Evolutionary conservation across 2,329 filamentous ascomycete genomes (phyloP).

Genomic region (Chaetothyriales sp.): DNA sequence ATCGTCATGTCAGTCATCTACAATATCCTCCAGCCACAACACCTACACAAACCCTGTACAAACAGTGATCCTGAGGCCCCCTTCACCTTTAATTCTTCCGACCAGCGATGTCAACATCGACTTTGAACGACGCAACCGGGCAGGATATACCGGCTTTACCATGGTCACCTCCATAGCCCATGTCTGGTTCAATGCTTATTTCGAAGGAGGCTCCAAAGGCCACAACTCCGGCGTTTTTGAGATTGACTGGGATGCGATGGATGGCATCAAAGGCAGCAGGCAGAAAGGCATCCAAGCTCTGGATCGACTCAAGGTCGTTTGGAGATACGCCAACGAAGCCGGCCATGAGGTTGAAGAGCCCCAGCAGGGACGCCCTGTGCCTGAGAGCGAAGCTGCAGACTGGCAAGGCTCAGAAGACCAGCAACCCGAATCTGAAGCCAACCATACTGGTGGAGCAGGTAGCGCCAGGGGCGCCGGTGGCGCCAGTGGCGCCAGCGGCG

Average conservation of each 20-base stretch:
- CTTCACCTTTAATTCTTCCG: slow-evolving; percentile 53
- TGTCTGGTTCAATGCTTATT: slow-evolving; percentile 93
- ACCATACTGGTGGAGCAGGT: slow-evolving; percentile 10
- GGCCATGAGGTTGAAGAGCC: slow-evolving; percentile 46
- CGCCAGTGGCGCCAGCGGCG: no score
- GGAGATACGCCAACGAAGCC: slow-evolving; percentile 40
- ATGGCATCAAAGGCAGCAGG: slow-evolving; percentile 82
- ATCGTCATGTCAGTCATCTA: slow-evolving; percentile 13
- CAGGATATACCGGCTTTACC: slow-evolving; percentile 59
- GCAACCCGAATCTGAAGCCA: slow-evolving; percentile 19
- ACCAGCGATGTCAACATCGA: slow-evolving; percentile 83
- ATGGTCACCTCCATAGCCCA: slow-evolving; percentile 90
- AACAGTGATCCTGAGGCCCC: slow-evolving; percentile 65
- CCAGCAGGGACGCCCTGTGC: slow-evolving; percentile 51
- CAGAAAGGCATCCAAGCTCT: slow-evolving; percentile 70
- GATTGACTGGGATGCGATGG: slow-evolving; percentile 65
- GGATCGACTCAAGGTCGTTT: slow-evolving; percentile 73
- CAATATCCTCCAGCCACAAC: slow-evolving; percentile 20
- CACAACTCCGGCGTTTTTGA: slow-evolving; percentile 59
- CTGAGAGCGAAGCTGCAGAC: slow-evolving; percentile 55
- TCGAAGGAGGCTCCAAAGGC: slow-evolving; percentile 60
- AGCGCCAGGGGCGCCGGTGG: no score
- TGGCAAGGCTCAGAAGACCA: slow-evolving; percentile 50
- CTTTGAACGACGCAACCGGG: slow-evolving; percentile 72
- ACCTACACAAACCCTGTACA: slow-evolving; percentile 47